Conservation (phyloP, 2,329 filamentous ascomycete species). For the Beauveria sp. region DNA sequence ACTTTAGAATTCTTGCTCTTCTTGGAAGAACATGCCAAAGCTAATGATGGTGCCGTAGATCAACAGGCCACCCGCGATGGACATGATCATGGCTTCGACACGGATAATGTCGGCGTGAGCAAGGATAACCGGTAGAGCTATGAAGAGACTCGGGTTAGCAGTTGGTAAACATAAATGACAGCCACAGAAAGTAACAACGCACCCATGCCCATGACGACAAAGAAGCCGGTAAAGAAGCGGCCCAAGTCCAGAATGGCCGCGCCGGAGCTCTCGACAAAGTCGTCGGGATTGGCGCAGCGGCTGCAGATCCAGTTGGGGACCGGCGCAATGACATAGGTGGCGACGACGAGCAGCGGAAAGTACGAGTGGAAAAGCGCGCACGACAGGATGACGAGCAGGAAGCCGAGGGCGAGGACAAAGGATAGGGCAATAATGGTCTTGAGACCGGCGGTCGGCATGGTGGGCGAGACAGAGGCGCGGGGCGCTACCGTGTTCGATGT, state of each 20-base stretch:
- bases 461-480: slow-evolving; percentile 22
- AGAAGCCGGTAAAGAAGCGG: slow-evolving; percentile 86
- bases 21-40: slow-evolving; percentile 97
- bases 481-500: neutral
- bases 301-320: slow-evolving; percentile 94
- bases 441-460: slow-evolving; percentile 73
- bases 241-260: slow-evolving; percentile 88
- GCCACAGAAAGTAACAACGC: slow-evolving; percentile 31
- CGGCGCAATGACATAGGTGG: slow-evolving; percentile 87
- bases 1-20: slow-evolving; percentile 83
- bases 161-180: neutral
- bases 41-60: slow-evolving; percentile 98
- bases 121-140: slow-evolving; percentile 80
- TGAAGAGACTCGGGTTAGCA: slow-evolving; percentile 5
- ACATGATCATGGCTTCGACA: slow-evolving; percentile 88
- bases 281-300: slow-evolving; percentile 83
- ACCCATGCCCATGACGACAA: slow-evolving; percentile 98
- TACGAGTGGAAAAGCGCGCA: slow-evolving; percentile 93
- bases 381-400: slow-evolving; percentile 96
- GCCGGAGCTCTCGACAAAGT: slow-evolving; percentile 82
- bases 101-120: slow-evolving; percentile 81
- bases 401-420: slow-evolving; percentile 97
- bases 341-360: slow-evolving; percentile 90
- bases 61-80: slow-evolving; percentile 79
- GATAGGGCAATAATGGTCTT: slow-evolving; percentile 99